Evolutionary conservation across 2,329 filamentous ascomycete species (phyloP), one percentile per base, ranked within the genome.

Genomic region (Colletotrichum eremochloae): DNA sequence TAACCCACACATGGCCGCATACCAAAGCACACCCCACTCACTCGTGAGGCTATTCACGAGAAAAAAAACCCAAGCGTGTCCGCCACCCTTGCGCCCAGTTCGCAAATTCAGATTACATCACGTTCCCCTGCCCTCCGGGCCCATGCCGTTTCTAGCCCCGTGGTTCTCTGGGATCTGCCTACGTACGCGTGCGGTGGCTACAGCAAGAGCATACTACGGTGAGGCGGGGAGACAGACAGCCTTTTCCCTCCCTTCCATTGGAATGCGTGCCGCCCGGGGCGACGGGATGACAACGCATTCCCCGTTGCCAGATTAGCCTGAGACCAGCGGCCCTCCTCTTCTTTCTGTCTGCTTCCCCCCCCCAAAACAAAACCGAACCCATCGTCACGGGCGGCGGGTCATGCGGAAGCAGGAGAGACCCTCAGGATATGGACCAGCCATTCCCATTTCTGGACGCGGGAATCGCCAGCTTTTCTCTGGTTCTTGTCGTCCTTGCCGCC

Each of bases 21-120:
- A 5, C 55, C 55, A 58, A 18, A 38, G 12, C 36, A 18, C 14
- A 24, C 55, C 29, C 7, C 55, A n/a, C 8, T 48, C 55, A n/a
- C 8, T 48, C n/a, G 33, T 42, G 66, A 72, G 56, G 70, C 55
- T 70, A 72, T 72, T 72, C 70, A 48, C 66, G 24, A 24, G 24
- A 24, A 61, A 44, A 11, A 42, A 60, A 24, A 12, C 40, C 5
- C 38, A 53, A 20, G n/a, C 38, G 36, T 20, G n/a, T 38, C 53
- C 55, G 60, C 60, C 60, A 42, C 70, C 48, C 60, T n/a, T n/a
- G 44, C 62, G 69, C 69, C 69, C 14, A 38, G 38, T 36, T 46
- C 18, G 61, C 60, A 52, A 65, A 70, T 53, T 61, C 40, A 70
- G 31, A 72, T 72, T 70, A 61, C 66, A 64, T 70, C 70, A 72